phyloP scores from a whole-genome alignment of 208 protist species.

The Angomonas ambiguus region DNA sequence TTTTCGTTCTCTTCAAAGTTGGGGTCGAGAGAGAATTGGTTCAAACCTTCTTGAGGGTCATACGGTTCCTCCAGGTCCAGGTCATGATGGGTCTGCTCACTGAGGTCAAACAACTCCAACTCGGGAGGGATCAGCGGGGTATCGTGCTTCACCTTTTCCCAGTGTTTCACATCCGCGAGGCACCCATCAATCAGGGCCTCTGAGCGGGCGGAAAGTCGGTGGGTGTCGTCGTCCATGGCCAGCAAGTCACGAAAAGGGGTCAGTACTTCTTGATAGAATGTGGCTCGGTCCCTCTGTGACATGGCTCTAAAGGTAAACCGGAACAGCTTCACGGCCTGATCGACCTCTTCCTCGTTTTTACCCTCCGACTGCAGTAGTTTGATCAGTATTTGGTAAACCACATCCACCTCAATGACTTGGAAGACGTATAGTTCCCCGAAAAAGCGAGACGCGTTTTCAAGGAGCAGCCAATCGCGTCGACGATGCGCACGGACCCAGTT shows the following conservation, averaged over 20 bases:
- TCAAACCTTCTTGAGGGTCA: constrained; percentile 77
- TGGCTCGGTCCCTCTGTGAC: constrained; percentile 37
- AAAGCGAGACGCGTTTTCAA: constrained; percentile 70
- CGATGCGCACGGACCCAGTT: constrained; percentile 85
- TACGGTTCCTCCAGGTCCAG: constrained; percentile 91
- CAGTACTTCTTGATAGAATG: constrained; percentile 72
- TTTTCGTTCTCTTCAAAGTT: constrained; percentile 93
- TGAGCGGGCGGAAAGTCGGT: constrained; percentile 87
- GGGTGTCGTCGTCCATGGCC: constrained; percentile 90
- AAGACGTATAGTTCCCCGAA: constrained; percentile 77
- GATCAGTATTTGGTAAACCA: constrained; percentile 77
- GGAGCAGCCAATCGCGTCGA: constrained; percentile 87
- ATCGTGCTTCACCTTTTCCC: constrained; percentile 82
- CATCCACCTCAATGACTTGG: constrained; percentile 60
- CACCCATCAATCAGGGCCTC: constrained; percentile 97
- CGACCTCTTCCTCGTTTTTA: constrained; percentile 93
- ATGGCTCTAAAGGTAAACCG: constrained; percentile 69
- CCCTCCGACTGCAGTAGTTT: constrained; percentile 65
- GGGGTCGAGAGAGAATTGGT: constrained; percentile 92
- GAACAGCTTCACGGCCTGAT: constrained; percentile 85
- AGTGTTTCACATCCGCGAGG: constrained; percentile 85
- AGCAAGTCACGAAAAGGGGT: constrained; percentile 76
- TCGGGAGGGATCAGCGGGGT: constrained; percentile 67
- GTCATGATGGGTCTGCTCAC: constrained; percentile 95
- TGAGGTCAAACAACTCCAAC: constrained; percentile 91